Evolutionary conservation across 2,329 filamentous ascomycete genomes (phyloP).

Genomic region (Verticillium albo-atrum): DNA sequence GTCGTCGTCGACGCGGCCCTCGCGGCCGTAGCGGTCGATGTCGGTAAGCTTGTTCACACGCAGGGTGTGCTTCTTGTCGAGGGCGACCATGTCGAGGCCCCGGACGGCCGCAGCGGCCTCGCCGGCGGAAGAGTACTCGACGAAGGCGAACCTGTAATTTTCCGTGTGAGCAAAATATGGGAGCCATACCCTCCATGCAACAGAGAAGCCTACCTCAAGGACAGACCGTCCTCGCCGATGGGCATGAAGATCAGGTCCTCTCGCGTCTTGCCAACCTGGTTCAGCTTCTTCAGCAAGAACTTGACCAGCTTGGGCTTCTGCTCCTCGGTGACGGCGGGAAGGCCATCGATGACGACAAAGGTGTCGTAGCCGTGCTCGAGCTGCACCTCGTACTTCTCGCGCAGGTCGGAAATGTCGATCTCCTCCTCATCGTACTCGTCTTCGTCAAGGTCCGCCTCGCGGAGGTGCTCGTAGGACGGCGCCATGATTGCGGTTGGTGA

Average conservation of each 20-base stretch:
- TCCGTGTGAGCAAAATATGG: conserved; percentile 3
- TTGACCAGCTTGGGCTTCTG: conserved; percentile 93
- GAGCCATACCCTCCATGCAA: neutral
- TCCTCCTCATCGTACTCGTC: conserved; percentile 89
- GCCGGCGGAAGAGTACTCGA: conserved; percentile 87
- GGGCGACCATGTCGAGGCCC: conserved; percentile 76
- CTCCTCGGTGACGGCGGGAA: conserved; percentile 83
- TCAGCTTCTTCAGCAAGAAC: conserved; percentile 91
- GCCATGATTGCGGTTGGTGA: conserved; percentile 66
- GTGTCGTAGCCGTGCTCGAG: conserved; percentile 94
- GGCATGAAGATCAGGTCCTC: conserved; percentile 95
- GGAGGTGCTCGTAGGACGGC: conserved; percentile 86
- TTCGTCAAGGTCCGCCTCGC: conserved; percentile 81
- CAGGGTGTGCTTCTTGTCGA: conserved; percentile 96
- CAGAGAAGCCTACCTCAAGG: conserved; percentile 63
- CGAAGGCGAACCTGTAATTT: conserved; percentile 77
- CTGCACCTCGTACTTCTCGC: conserved; percentile 92
- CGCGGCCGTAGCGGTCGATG: conserved; percentile 91
- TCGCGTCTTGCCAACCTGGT: conserved; percentile 74
- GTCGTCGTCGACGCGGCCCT: conserved; percentile 88
- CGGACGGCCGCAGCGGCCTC: conserved; percentile 89
- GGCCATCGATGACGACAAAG: conserved; percentile 93
- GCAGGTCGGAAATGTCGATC: conserved; percentile 90
- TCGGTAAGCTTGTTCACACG: conserved; percentile 98
- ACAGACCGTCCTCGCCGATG: conserved; percentile 79